These are phyloP conservation scores for Aspergillus sp. DNA, from an alignment of 2,329 filamentous ascomycete species.

Conservation along the genomic window DNA sequence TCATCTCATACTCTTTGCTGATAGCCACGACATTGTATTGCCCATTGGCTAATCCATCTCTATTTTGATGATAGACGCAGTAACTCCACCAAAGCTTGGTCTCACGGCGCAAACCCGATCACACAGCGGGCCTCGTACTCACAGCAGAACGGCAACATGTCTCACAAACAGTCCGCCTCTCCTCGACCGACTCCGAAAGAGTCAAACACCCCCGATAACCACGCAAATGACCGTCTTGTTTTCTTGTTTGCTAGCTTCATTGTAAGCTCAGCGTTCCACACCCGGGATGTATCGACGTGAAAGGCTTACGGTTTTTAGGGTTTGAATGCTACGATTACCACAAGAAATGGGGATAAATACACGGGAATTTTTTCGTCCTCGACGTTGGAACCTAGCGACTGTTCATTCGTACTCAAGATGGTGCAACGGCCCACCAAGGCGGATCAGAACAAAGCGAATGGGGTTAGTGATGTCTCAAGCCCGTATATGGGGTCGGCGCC, in stretches of 20 bases:
- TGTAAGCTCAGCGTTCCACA: slow-evolving; percentile 47
- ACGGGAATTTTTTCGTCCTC: slow-evolving; percentile 62
- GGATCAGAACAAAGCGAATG: slow-evolving; percentile 42
- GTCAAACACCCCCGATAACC: slow-evolving; percentile 56
- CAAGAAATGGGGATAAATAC: slow-evolving; percentile 63
- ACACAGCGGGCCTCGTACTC: slow-evolving; percentile 55
- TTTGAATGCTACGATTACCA: slow-evolving; percentile 55
- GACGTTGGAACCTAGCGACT: slow-evolving; percentile 53
- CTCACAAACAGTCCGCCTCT: slow-evolving; percentile 43
- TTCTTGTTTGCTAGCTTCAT: slow-evolving; percentile 61
- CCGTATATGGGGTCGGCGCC: slow-evolving; percentile 47
- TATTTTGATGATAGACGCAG: slow-evolving; percentile 45
- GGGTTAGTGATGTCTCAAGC: slow-evolving; percentile 41
- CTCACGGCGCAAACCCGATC: slow-evolving; percentile 61
- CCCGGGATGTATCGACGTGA: neutral
- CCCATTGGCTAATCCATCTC: slow-evolving; percentile 24
- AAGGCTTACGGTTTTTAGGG: slow-evolving; percentile 49
- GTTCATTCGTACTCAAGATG: slow-evolving; percentile 66
- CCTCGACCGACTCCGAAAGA: slow-evolving; percentile 49
- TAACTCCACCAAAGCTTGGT: slow-evolving; percentile 62
- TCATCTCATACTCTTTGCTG: neutral
- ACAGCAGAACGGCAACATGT: slow-evolving; percentile 57
- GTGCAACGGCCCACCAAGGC: slow-evolving; percentile 53
- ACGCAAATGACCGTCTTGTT: slow-evolving; percentile 61
- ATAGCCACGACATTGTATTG: neutral